phyloP scores from a whole-genome alignment of 1,284 basidiomycete species.

The Trametes sp. region DNA sequence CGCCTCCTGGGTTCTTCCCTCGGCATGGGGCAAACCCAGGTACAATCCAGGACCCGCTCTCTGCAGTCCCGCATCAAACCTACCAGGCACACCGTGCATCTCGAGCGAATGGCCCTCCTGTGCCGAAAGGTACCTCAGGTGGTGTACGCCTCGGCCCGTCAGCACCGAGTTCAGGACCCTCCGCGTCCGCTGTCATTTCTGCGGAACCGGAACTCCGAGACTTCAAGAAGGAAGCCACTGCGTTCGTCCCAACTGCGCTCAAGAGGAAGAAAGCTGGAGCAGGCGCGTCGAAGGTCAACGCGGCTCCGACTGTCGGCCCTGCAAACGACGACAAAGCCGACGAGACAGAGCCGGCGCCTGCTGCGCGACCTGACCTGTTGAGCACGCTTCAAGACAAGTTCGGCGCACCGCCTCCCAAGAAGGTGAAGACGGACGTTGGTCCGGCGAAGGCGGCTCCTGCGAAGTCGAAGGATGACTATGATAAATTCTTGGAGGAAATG shows the following conservation, averaged over 20 bases:
- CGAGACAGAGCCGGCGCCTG: conserved; percentile 40
- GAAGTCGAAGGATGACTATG: conserved; percentile 73
- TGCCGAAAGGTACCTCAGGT: conserved; percentile 28
- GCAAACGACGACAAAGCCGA: conserved; percentile 40
- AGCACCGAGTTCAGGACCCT: conserved; percentile 20
- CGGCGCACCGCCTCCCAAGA: conserved; percentile 39
- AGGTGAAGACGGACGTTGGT: conserved; percentile 40
- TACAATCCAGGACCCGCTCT: conserved; percentile 69
- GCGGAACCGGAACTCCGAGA: conserved; percentile 89
- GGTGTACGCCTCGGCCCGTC: conserved; percentile 29
- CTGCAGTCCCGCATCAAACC: conserved; percentile 68
- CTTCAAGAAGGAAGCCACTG: conserved; percentile 90
- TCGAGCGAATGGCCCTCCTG: conserved; percentile 39
- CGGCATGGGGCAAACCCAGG: conserved; percentile 55
- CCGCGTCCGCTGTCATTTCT: conserved; percentile 71
- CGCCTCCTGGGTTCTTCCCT: conserved; percentile 68
- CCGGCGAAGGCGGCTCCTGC: conserved; percentile 15
- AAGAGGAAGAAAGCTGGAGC: conserved; percentile 65
- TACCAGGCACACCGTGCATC: conserved; percentile 64
- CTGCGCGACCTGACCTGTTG: conserved; percentile 69
- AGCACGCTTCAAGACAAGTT: conserved; percentile 66
- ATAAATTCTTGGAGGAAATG: conserved; percentile 79
- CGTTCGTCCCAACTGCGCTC: conserved; percentile 81
- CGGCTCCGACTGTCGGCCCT: conserved; percentile 61
- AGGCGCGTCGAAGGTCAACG: conserved; percentile 57